Conservation (phyloP, 1,284 basidiomycete species). For the Cutaneotrichosporon sp. region DNA sequence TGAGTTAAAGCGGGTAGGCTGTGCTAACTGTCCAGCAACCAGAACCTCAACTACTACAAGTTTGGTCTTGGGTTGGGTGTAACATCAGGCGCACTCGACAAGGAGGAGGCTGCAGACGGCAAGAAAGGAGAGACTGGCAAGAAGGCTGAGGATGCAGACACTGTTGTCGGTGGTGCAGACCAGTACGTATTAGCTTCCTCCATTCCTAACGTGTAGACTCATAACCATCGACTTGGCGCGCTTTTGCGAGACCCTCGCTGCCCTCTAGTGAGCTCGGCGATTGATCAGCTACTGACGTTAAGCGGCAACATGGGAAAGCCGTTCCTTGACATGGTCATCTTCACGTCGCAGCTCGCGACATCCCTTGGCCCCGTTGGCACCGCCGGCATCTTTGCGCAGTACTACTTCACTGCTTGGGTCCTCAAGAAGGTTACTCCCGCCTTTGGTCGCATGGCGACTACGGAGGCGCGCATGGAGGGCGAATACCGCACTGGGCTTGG, state of each 20-base stretch:
- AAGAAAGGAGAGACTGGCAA: slow-evolving; percentile 4
- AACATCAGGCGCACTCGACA: slow-evolving; percentile 23
- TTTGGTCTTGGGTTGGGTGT: slow-evolving; percentile 53
- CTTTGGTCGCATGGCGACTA: slow-evolving; percentile 86
- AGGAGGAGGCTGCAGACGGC: slow-evolving; percentile 31
- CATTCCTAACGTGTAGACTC: slow-evolving; percentile 57
- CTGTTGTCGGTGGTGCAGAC: slow-evolving; percentile 68
- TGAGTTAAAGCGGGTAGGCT: slow-evolving; percentile 47
- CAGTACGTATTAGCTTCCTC: slow-evolving; percentile 55
- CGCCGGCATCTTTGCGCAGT: slow-evolving; percentile 74
- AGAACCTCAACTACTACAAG: slow-evolving; percentile 60
- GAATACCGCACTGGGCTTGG: slow-evolving; percentile 89
- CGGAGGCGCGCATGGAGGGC: slow-evolving; percentile 78
- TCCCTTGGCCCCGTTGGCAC: slow-evolving; percentile 77
- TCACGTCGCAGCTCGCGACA: slow-evolving; percentile 85
- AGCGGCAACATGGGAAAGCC: slow-evolving; percentile 84
- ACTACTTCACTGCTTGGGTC: slow-evolving; percentile 79
- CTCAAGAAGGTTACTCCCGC: slow-evolving; percentile 85
- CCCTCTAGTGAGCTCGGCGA: slow-evolving; percentile 70
- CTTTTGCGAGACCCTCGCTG: slow-evolving; percentile 83
- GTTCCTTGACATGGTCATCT: slow-evolving; percentile 84
- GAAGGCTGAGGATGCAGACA: slow-evolving; percentile 35
- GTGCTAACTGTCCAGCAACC: slow-evolving; percentile 35
- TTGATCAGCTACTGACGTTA: slow-evolving; percentile 1
- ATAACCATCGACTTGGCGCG: slow-evolving; percentile 89